Base-by-base conservation (phyloP, 805 yeast genomes). In the Yarrowia yakushimensis region DNA sequence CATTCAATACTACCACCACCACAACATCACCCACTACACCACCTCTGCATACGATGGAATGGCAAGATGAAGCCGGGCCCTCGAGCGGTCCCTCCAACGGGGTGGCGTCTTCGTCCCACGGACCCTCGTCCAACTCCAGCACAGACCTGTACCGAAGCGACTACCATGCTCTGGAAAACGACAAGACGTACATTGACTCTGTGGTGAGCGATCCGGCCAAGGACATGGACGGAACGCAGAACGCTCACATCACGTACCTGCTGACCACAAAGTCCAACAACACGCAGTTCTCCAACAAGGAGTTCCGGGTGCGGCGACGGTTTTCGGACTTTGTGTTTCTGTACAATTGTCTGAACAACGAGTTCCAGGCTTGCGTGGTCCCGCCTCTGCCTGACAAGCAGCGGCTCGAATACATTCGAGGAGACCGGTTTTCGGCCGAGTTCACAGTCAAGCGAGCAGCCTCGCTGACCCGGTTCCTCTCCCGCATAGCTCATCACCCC, bases 381-480 rank as follows among this genome's bases (percentile, higher is more conserved):
- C 99, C 99, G 0, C 97, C 98, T 13, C 78, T 93, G 61, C 99
- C 99, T 0, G 96, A 93, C 65, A 92, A 91, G 73, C 89, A 88
- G 76, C 83, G 96, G 65, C 78, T 93, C 68, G 97, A 93, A 72
- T 93, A 94, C 74, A 80, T 93, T 60, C 91, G 96, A 37, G 98
- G 99, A 11, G 97, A 93, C 69, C 79, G 98, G 37, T 93, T 93
- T 72, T 85, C 93, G 27, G 79, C 83, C 13, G 91, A 88, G 64
- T 94, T 94, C 73, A 93, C 97, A 0, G 78, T 80, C 65, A 88
- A 89, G 71, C 78, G 99, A 67, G 86, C 96, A 3, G 84, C 85
- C 50, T 88, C 97, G 4, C 77, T 93, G 45, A 84, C 86, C 67
- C 78, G 93, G 64, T 94, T 92, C 70, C 74, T 93, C 55, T 77